Evolutionary conservation across 2,329 filamentous ascomycete species (phyloP).

Genomic region (Arachnomyces sp.): DNA sequence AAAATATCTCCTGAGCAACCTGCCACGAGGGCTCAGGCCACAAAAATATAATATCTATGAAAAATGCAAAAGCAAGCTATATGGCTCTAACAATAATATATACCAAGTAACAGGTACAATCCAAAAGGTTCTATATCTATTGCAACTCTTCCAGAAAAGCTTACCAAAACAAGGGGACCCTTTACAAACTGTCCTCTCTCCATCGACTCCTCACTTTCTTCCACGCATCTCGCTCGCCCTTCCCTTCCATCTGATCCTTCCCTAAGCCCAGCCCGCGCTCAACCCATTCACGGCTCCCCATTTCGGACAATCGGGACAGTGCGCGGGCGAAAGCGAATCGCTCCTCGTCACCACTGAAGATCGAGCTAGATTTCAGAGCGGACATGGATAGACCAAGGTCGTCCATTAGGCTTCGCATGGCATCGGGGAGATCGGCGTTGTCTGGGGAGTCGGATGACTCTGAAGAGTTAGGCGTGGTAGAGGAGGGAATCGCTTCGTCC

Average conservation of each 20-base stretch:
- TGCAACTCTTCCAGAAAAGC: neutral
- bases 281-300: conserved; percentile 93
- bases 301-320: conserved; percentile 73
- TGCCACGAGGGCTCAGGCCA: too few species aligned
- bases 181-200: conserved; percentile 42
- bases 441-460: conserved; percentile 31
- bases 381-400: conserved; percentile 78
- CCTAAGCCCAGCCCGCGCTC: conserved; percentile 59
- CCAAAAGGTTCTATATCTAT: neutral
- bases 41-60: too few species aligned
- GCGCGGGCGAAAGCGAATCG: conserved; percentile 91
- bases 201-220: conserved; percentile 40
- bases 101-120: too few species aligned
- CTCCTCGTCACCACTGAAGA: conserved; percentile 94
- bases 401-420: conserved; percentile 75
- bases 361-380: conserved; percentile 71
- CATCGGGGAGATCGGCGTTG: conserved; percentile 51
- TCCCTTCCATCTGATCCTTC: conserved; percentile 34
- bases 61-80: too few species aligned
- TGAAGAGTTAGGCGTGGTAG: conserved; percentile 14
- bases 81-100: too few species aligned
- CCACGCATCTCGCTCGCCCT: conserved; percentile 41
- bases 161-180: neutral
- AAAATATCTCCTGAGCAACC: too few species aligned
- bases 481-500: conserved; percentile 46